Evolutionary conservation across 1,284 basidiomycete genomes (phyloP), one percentile per base, ranked within the genome.

Genomic region (Neonothopanus nambi): DNA sequence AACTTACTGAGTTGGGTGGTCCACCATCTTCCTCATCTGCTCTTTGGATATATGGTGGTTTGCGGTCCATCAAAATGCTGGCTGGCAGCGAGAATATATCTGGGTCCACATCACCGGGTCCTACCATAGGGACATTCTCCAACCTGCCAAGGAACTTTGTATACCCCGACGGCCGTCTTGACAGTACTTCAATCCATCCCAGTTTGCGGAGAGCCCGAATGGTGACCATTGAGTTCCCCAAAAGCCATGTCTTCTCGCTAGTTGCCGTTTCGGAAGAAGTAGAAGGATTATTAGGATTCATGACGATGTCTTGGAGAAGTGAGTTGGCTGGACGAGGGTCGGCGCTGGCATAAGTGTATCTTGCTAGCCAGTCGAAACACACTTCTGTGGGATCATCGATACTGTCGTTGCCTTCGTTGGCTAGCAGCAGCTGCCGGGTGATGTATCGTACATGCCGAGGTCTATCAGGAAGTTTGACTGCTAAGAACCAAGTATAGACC

Each of bases 341-440:
- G 12, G 94, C 94, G 61, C 91, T 95, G 20, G 90, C 93, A 65
- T 96, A 98, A 0, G 96, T 91, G 67, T 97, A 98, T 15, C 97
- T 82, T 17, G 94, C 91, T 6, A 99, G 79, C 91, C 96, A 99
- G 70, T 99, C 97, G 65, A 99, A 96, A 67, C 94, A 97, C 20
- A 98, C 95, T 68, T 98, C 93, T 0, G 94, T 94, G 43, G 91
- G 88, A 61, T 93, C 93, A 65, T 98, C 95, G 1, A 97, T 76
- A 37, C 83, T 76, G 3, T 76, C 73, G 48, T 84, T 83, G 20
- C 84, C 87, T 57, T 93, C 90, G 69, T 96, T 95, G 11, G 94
- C 95, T 40, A 95, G 79, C 12, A 96, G 76, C 3, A 99, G 79
- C 59, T 95, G 91, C 7, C 90, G 82, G 1, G 90, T 89, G 66